Percentiles rank a stretch among this genome's conserved stretches.
Conservation (phyloP, 1,284 basidiomycete genomes). For the Puccinia novopanici region DNA sequence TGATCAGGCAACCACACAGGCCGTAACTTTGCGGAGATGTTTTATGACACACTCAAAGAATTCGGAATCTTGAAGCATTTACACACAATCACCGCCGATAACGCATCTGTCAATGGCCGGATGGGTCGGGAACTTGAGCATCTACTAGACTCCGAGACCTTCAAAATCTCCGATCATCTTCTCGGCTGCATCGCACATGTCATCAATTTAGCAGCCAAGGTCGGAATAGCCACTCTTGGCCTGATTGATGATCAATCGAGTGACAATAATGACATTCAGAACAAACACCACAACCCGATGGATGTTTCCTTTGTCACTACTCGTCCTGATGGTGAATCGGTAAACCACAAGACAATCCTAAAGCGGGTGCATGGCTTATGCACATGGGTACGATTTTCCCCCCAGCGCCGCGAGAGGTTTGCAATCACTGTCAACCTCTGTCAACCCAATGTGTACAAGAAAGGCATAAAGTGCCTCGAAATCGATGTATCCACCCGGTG, state of each 20-base stretch:
- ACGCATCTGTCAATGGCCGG: background rate
- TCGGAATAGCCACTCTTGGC: background rate
- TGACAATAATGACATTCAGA: background rate
- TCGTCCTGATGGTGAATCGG: background rate
- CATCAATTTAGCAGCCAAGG: conserved; percentile 2
- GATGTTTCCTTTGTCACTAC: background rate
- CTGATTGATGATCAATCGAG: no score
- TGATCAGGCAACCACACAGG: conserved; percentile 12
- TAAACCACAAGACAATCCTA: background rate
- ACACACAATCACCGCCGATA: conserved; percentile 15
- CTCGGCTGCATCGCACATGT: conserved; percentile 11
- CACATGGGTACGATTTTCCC: no score
- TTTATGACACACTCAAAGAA: background rate
- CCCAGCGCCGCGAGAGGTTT: no score
- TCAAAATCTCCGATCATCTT: background rate
- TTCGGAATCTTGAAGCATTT: background rate
- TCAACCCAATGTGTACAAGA: background rate
- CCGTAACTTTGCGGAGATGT: background rate
- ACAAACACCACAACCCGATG: background rate
- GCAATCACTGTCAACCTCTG: no score
- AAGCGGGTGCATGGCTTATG: background rate
- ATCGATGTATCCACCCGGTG: no score
- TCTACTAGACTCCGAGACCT: background rate
- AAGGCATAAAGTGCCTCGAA: no score
- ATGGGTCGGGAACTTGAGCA: background rate